phyloP scores from a whole-genome alignment of 768 basidiomycete species.

The Zangia roseola region DNA sequence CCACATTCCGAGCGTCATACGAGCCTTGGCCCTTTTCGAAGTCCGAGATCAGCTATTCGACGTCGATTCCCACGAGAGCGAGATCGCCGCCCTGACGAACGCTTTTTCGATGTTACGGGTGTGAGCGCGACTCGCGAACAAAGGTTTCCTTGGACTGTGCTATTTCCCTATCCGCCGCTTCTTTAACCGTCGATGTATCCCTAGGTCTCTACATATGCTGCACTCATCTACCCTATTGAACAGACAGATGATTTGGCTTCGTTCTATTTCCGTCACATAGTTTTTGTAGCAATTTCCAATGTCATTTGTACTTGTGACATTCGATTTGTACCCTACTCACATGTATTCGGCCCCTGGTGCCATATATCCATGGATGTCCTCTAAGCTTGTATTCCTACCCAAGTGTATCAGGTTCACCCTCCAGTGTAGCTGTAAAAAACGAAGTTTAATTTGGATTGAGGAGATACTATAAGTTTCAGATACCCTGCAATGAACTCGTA shows the following conservation, averaged over 20 bases:
- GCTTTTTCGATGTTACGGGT: constrained; percentile 24
- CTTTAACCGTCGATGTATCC: background rate
- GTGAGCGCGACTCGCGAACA: background rate
- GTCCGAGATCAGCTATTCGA: constrained; percentile 6
- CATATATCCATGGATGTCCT: too few relatives aligned
- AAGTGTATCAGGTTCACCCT: too few relatives aligned
- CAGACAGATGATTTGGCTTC: background rate
- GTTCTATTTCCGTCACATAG: background rate
- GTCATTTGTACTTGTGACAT: background rate
- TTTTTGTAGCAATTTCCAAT: background rate
- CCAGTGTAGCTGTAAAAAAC: too few relatives aligned
- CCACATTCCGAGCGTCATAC: constrained; percentile 23
- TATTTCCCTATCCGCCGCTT: background rate
- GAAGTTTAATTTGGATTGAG: too few relatives aligned
- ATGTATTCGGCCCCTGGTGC: too few relatives aligned
- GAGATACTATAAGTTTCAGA: too few relatives aligned
- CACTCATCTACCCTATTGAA: background rate
- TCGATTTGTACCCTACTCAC: constrained; percentile 12
- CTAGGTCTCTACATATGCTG: constrained; percentile 1
- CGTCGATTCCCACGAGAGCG: constrained; percentile 10
- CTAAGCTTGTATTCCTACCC: too few relatives aligned
- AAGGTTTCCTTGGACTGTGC: background rate
- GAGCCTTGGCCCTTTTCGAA: constrained; percentile 19
- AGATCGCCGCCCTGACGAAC: constrained; percentile 14
- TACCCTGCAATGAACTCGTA: too few relatives aligned